These are phyloP conservation scores for Besnoitia besnoiti DNA, from an alignment of 169 alveolate genomes.

Conservation along the genomic window DNA sequence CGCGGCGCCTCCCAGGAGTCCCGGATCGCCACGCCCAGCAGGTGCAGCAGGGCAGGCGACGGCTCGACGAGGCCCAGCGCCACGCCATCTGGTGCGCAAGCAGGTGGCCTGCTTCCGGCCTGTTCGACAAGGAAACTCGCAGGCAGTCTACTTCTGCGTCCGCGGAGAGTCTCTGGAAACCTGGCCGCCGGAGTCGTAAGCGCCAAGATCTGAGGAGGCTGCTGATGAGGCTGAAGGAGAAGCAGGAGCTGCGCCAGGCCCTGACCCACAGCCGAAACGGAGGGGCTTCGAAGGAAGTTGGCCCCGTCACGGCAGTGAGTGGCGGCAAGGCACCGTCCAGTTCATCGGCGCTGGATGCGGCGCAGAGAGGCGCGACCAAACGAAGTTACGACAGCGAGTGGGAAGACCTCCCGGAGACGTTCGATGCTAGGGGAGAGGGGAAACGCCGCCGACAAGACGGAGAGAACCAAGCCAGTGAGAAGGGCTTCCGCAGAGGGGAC, in stretches of 20 bases:
- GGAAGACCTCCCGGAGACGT: background rate
- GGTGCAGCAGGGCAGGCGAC: conserved; percentile 35
- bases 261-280: too few species aligned
- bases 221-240: background rate
- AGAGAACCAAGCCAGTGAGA: background rate
- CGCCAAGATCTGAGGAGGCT: background rate
- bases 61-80: background rate
- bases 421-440: background rate
- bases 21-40: background rate
- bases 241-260: background rate
- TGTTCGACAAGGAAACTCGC: conserved; percentile 21
- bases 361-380: background rate
- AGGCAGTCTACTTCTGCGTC: background rate
- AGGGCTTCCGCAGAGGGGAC: background rate
- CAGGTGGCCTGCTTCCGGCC: conserved; percentile 23
- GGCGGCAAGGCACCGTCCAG: background rate
- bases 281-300: too few species aligned
- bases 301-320: too few species aligned
- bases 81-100: background rate
- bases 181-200: conserved; percentile 20
- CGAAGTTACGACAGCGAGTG: background rate
- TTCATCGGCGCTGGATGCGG: background rate
- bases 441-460: background rate
- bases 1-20: conserved; percentile 35
- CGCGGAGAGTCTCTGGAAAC: background rate